Evolutionary conservation across 352 stramenopile genomes (phyloP), one percentile per base, ranked within the genome.

Genomic region (Pythium brachiatum): DNA sequence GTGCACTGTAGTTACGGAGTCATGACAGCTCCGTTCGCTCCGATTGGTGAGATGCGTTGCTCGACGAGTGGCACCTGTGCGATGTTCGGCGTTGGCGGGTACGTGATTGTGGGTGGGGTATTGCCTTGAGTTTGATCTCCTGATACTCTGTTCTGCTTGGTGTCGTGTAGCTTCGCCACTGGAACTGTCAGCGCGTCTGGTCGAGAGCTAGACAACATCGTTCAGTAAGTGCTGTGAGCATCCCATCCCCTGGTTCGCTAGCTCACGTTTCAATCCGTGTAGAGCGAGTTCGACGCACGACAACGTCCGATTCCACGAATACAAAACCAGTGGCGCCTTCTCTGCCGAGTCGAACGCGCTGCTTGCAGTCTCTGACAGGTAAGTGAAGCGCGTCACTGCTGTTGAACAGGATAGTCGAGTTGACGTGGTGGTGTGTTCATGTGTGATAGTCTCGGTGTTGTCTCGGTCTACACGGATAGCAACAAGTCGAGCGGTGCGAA

Each of bases 291-390:
- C 44, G 9, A 18, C 29, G 29, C 62, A 61, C 21, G 25, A 20
- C 25, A 57, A 76, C 53, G 51, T 68, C 2, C 46, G 62, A 0
- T 50, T 53, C 29, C n/a, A 46, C 31, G 55, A 54, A 26, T 91
- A 87, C 76, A 91, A 90, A 69, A 90, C 85, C 25, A 92, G 81
- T 52, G 85, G 85, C 12, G 79, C 81, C 31, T 91, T 89, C 50
- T 86, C 81, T n/a, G 69, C 69, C 31, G 76, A 81, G 39, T 73
- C 68, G 43, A 71, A 66, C 51, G 59, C 57, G 26, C 72, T 84
- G 29, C 63, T 90, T 13, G 85, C 81, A 31, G 81, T 91, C 44
- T 90, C 83, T 0, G 85, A 94, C 73, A 92, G 79, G 85, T 92
- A 64, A 46, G 75, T 74, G 39, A 46, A 16, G 39, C 1, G 5